Evolutionary conservation across 1,139 yeast genomes (phyloP), one percentile per base, ranked within the genome.

Genomic region (Blastobotrys persicus): DNA sequence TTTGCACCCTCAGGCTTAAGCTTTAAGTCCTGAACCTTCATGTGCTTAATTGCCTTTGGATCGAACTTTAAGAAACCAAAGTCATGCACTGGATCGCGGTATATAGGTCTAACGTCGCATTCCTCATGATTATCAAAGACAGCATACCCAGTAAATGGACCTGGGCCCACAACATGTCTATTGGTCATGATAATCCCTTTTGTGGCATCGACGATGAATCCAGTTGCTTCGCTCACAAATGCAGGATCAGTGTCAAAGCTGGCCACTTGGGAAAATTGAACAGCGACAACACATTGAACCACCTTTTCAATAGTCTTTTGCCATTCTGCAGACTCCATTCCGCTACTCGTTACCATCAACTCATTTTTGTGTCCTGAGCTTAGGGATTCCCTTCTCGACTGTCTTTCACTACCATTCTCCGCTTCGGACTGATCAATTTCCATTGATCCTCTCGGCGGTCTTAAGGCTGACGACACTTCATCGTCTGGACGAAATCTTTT

Each of bases 81-180:
- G 83, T 88, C 43, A 89, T 96, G 72, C 78, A 96, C 76, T 83
- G 83, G 74, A 55, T 70, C 75, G 13, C 74, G 60, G 55, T 70
- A 69, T 20, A 67, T 56, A 4, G 96, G 95, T 50, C 77, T 80
- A 4, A 88, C 95, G 46, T 83, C 88, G 46, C 89, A 88, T 68
- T 91, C 96, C 68, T 91, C 98, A 66, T 91, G 97, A 65, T 91
- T 91, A 64, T 91, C 96, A 63, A 89, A 89, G 1, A 91, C 91
- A 0, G 88, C 95, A 61, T 85, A 88, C 0, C 97, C 96, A 42
- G 82, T 78, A 64, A 91, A 88, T 1, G 96, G 96, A 7, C 97
- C 96, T 0, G 96, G 89, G 1, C 96, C 96, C 39, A 89, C 96
- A 42, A 89, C 97, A 64, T 89, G 97, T 65, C 96, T 79, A 69